Conservation (phyloP, 2,329 filamentous ascomycete genomes). For the Cercospora sp. region DNA sequence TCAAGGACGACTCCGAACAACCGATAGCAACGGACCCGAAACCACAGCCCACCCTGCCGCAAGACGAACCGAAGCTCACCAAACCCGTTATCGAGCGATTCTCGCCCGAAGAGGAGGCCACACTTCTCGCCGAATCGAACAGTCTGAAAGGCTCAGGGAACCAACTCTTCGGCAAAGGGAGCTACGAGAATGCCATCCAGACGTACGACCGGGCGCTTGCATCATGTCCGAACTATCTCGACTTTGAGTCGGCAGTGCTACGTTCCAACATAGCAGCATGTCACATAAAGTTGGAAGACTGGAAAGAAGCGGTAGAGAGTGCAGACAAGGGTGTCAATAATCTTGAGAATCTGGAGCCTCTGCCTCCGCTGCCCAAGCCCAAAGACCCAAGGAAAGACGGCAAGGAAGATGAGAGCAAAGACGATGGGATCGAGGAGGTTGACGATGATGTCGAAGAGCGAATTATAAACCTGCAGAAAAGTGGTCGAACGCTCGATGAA, state of each 20-base stretch:
- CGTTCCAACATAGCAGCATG: slow-evolving; percentile 88
- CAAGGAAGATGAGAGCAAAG: slow-evolving; percentile 32
- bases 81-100: slow-evolving; percentile 36
- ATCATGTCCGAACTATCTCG: slow-evolving; percentile 77
- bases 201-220: slow-evolving; percentile 79
- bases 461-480: slow-evolving; percentile 45
- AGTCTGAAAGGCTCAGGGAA: slow-evolving; percentile 75
- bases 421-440: slow-evolving; percentile 52
- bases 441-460: slow-evolving; percentile 47
- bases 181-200: slow-evolving; percentile 75
- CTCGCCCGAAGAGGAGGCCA: slow-evolving; percentile 48
- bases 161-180: slow-evolving; percentile 68
- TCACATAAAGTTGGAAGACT: slow-evolving; percentile 78
- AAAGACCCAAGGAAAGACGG: slow-evolving; percentile 28
- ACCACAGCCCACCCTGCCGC: slow-evolving; percentile 16
- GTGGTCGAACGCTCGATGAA: slow-evolving; percentile 56
- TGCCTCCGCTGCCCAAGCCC: slow-evolving; percentile 36
- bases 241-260: slow-evolving; percentile 85
- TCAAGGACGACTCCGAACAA: slow-evolving; percentile 30
- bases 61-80: slow-evolving; percentile 8
- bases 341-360: slow-evolving; percentile 62
- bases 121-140: slow-evolving; percentile 70
- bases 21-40: slow-evolving; percentile 11
- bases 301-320: slow-evolving; percentile 75
- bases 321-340: slow-evolving; percentile 72